phyloP scores from a whole-genome alignment of 139 green algal species.

The Coelastrella sp. region DNA sequence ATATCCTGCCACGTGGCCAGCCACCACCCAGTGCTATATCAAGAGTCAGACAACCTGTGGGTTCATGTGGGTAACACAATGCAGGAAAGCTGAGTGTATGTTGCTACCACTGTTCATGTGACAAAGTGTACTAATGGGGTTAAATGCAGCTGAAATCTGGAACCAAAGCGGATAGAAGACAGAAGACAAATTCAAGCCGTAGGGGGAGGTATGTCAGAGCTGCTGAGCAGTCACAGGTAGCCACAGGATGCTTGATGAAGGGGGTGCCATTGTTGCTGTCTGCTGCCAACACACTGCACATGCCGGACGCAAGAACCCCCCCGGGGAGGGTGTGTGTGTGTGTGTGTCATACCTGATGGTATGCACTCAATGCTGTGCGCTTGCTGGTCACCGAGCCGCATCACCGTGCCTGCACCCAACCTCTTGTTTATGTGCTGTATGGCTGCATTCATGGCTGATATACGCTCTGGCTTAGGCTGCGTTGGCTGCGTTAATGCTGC shows the following conservation, averaged over 20 bases:
- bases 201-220: too few relatives aligned
- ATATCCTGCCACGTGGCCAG: constrained; percentile 84
- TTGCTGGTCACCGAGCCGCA: neutral
- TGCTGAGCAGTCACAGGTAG: too few relatives aligned
- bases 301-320: too few relatives aligned
- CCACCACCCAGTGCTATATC: constrained; percentile 68
- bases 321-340: too few relatives aligned
- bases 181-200: too few relatives aligned
- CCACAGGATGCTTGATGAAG: too few relatives aligned
- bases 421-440: constrained; percentile 29
- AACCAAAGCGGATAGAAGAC: too few relatives aligned
- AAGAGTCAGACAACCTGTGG: neutral
- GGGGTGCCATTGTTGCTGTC: too few relatives aligned
- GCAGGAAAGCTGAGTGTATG: neutral
- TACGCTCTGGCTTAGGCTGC: neutral
- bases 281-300: too few relatives aligned
- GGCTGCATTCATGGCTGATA: neutral
- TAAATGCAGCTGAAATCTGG: neutral
- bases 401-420: constrained; percentile 16
- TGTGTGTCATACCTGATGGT: neutral
- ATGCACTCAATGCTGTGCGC: constrained; percentile 15
- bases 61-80: neutral
- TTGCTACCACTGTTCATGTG: too few relatives aligned
- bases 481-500: neutral
- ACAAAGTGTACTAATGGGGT: too few relatives aligned